Percentiles rank a stretch among this genome's conserved stretches.
Evolutionary conservation across 768 basidiomycete species (phyloP).

Genomic region (Heimioporus sp.): DNA sequence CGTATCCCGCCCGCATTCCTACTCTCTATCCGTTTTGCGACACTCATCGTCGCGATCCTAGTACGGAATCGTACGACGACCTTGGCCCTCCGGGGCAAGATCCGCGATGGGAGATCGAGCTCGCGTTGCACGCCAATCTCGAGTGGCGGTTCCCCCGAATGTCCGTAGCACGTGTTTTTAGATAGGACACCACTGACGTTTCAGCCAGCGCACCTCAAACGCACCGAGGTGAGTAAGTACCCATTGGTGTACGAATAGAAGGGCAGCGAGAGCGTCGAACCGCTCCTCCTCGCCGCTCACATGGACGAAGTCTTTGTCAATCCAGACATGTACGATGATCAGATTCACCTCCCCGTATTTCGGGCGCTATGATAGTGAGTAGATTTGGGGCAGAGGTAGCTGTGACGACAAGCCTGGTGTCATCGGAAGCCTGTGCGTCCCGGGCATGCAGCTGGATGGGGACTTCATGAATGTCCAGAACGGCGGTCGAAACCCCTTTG

Average conservation of each 20-base stretch:
- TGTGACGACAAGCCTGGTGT: slow-evolving; percentile 43
- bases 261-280: slow-evolving; percentile 53
- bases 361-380: slow-evolving; percentile 43
- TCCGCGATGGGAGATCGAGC: slow-evolving; percentile 37
- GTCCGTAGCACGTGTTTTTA: slow-evolving; percentile 28
- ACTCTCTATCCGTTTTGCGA: neutral
- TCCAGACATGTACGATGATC: slow-evolving; percentile 41
- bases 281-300: slow-evolving; percentile 51
- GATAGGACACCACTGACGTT: neutral
- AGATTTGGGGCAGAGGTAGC: slow-evolving; percentile 48
- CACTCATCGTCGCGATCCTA: slow-evolving; percentile 17
- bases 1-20: slow-evolving; percentile 27
- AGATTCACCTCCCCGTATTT: slow-evolving; percentile 50
- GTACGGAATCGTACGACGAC: slow-evolving; percentile 54
- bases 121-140: slow-evolving; percentile 23
- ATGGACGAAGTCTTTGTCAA: slow-evolving; percentile 52
- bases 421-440: slow-evolving; percentile 34
- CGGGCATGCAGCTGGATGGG: neutral
- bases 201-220: slow-evolving; percentile 46
- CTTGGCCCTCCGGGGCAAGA: slow-evolving; percentile 47
- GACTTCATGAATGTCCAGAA: slow-evolving; percentile 13
- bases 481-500: slow-evolving; percentile 26
- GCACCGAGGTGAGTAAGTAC: slow-evolving; percentile 59
- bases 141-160: slow-evolving; percentile 57
- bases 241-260: slow-evolving; percentile 62